Evolutionary conservation across 495 filamentous ascomycete genomes (phyloP).

Genomic region (Penicilliopsis zonata): DNA sequence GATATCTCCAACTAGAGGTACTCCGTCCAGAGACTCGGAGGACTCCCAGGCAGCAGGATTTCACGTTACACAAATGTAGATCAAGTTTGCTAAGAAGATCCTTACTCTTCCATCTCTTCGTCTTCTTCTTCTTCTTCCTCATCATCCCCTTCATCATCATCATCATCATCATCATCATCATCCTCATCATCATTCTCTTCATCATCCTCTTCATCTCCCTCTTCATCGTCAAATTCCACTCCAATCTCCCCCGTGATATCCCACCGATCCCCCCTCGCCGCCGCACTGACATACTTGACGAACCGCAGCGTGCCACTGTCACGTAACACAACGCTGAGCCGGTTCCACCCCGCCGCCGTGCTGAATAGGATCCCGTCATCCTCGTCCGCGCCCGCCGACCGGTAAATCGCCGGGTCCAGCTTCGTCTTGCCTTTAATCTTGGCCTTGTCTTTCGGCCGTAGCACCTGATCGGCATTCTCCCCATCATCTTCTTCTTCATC

Average conservation of each 20-base stretch:
- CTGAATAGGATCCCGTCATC: conserved; percentile 89
- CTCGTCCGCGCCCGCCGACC: conserved; percentile 55
- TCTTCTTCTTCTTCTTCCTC: conserved; percentile 5
- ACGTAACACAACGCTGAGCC: conserved; percentile 74
- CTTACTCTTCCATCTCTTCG: conserved; percentile 2
- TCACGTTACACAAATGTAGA: too few species aligned
- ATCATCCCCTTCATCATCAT: conserved; percentile 9
- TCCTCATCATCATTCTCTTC: conserved; percentile 5
- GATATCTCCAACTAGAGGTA: too few species aligned
- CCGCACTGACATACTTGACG: conserved; percentile 85
- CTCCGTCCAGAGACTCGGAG: too few species aligned
- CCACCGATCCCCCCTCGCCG: conserved; percentile 83
- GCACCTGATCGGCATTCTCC: conserved; percentile 18
- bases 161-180: conserved; percentile 14
- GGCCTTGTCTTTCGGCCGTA: conserved; percentile 10
- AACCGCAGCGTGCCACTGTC: conserved; percentile 81
- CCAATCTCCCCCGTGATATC: conserved; percentile 62
- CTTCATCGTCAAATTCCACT: conserved; percentile 31
- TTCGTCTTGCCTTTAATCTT: too few species aligned
- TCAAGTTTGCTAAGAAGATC: too few species aligned
- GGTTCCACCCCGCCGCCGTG: conserved; percentile 82
- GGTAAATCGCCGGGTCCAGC: conserved; percentile 75
- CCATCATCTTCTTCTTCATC: conserved; percentile 14
- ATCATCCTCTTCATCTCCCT: conserved; percentile 27
- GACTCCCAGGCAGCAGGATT: too few species aligned